Evolutionary conservation across 371 early-diverging fungal genomes (phyloP).

Genomic region (Mucor irregularis): DNA sequence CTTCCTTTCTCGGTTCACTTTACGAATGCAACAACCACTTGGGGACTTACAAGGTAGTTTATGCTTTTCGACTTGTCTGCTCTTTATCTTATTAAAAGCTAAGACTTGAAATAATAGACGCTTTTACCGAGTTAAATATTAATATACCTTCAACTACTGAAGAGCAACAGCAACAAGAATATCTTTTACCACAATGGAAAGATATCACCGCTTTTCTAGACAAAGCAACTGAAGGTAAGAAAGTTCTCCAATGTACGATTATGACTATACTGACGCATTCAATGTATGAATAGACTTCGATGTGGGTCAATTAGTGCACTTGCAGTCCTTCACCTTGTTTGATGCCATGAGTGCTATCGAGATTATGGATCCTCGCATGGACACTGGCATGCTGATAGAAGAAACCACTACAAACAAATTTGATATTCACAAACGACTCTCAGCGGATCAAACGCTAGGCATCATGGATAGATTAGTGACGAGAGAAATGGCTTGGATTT

Average conservation of each 20-base stretch:
- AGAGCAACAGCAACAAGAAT: slow-evolving; percentile 9
- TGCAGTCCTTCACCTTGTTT: slow-evolving; percentile 63
- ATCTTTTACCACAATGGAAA: slow-evolving; percentile 42
- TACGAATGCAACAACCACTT: slow-evolving; percentile 10
- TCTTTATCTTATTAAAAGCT: background rate
- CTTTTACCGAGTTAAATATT: slow-evolving; percentile 28
- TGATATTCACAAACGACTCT: slow-evolving; percentile 39
- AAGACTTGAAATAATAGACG: slow-evolving; percentile 23
- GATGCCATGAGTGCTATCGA: slow-evolving; percentile 83
- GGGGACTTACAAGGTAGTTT: slow-evolving; percentile 14
- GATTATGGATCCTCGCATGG: slow-evolving; percentile 87
- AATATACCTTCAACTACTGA: slow-evolving; percentile 11
- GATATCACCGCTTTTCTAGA: slow-evolving; percentile 58
- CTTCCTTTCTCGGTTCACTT: background rate
- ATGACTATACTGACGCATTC: too few species aligned
- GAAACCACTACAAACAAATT: slow-evolving; percentile 37
- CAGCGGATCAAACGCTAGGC: slow-evolving; percentile 56
- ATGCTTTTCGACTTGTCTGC: background rate
- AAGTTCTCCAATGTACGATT: too few species aligned
- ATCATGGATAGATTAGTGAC: slow-evolving; percentile 67
- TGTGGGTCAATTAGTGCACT: slow-evolving; percentile 64
- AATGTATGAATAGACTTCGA: slow-evolving; percentile 68
- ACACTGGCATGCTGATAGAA: slow-evolving; percentile 68
- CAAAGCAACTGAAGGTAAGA: slow-evolving; percentile 54
- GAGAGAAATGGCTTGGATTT: slow-evolving; percentile 74